phyloP scores from a whole-genome alignment of 345 rosid species.

The Populus tremula region DNA sequence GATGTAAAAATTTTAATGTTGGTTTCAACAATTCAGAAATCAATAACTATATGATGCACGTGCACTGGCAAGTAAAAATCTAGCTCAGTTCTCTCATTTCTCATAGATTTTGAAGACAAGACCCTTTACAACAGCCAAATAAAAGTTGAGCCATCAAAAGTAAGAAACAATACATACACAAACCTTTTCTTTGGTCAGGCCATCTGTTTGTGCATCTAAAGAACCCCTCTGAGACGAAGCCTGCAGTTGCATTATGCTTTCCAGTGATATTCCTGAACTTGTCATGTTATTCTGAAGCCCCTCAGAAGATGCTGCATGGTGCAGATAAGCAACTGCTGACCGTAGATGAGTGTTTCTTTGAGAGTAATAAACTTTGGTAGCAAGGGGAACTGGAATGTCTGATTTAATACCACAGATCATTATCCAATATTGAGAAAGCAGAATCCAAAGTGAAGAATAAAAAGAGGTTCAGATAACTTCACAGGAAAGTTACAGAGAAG shows the following conservation, averaged over 20 bases:
- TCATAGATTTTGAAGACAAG: neutral
- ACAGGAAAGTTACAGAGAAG: conserved; percentile 3
- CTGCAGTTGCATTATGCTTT: conserved; percentile 15
- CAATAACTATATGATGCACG: neutral
- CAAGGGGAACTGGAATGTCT: conserved; percentile 49
- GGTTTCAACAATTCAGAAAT: neutral
- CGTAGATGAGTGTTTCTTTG: conserved; percentile 46
- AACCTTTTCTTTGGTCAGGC: conserved; percentile 29
- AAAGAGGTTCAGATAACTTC: conserved; percentile 6
- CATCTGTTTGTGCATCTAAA: conserved; percentile 24
- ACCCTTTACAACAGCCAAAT: neutral
- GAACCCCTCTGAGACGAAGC: conserved; percentile 24
- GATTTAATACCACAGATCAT: conserved; percentile 14
- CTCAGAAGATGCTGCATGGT: conserved; percentile 23
- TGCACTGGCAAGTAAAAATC: neutral
- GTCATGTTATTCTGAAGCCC: conserved; percentile 14
- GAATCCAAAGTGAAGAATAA: conserved; percentile 5
- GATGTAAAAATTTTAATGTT: neutral
- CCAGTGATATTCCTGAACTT: conserved; percentile 23
- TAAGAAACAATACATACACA: conserved; percentile 6
- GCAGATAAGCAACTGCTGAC: conserved; percentile 31
- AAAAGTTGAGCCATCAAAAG: neutral
- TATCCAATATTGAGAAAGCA: conserved; percentile 6
- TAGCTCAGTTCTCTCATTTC: neutral
- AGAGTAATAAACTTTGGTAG: conserved; percentile 55